Evolutionary conservation across 2,329 filamentous ascomycete species (phyloP).

Genomic region (Cladosporium cucumerinum): DNA sequence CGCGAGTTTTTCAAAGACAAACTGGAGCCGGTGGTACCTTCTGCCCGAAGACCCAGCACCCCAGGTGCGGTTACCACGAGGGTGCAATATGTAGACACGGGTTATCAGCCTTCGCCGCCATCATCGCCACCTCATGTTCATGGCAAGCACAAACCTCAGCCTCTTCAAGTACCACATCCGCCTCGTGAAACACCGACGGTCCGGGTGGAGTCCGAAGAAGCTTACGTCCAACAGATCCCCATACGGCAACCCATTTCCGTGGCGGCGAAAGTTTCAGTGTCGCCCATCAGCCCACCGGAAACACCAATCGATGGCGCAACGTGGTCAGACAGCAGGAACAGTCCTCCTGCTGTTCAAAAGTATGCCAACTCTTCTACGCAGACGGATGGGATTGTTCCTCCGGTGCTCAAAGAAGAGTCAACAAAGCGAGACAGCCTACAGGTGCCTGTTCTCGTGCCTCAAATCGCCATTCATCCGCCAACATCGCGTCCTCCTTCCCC

Average conservation of each 20-base stretch:
- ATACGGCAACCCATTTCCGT: constrained; percentile 8
- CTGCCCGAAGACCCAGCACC: neutral
- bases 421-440: constrained; percentile 31
- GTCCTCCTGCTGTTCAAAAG: constrained; percentile 17
- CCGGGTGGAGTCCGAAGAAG: neutral
- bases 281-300: constrained; percentile 61
- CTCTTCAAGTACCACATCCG: constrained; percentile 3
- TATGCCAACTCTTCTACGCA: constrained; percentile 35
- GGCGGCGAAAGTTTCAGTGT: constrained; percentile 15
- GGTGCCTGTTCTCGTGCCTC: constrained; percentile 50
- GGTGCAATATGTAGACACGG: constrained; percentile 66
- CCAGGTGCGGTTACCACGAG: constrained; percentile 15
- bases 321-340: constrained; percentile 24
- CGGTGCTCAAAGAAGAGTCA: constrained; percentile 25
- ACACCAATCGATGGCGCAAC: constrained; percentile 51
- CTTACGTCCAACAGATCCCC: neutral
- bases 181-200: constrained; percentile 2
- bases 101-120: constrained; percentile 79
- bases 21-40: neutral
- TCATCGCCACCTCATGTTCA: constrained; percentile 61
- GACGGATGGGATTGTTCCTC: constrained; percentile 28
- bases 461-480: constrained; percentile 88
- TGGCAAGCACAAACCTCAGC: constrained; percentile 16
- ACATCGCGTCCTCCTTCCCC: constrained; percentile 79
- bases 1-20: constrained; percentile 1